A percentile compares a stretch with the other conserved stretches of the same genome.
phyloP scores from a whole-genome alignment of 768 basidiomycete species.

The Neoboletus subvelutipes region DNA sequence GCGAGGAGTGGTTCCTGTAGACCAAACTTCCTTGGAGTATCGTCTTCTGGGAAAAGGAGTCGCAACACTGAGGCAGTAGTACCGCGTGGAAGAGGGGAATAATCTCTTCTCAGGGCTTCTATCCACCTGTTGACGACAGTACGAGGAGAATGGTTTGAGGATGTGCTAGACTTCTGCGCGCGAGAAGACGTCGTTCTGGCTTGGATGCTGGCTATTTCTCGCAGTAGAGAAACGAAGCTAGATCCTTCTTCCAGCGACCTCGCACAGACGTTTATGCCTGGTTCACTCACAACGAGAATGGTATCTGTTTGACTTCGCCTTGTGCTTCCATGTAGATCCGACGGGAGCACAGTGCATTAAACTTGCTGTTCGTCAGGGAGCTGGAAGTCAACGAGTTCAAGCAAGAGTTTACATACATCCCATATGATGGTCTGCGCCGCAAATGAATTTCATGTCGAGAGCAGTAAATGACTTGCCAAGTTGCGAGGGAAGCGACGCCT shows the following conservation, averaged over 20 bases:
- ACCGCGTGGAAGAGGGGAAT: constrained; percentile 48
- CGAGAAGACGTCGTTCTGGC: constrained; percentile 20
- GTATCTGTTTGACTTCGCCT: constrained; percentile 24
- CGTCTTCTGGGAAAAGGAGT: constrained; percentile 84
- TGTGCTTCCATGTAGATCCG: constrained; percentile 14
- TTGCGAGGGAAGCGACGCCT: not conserved
- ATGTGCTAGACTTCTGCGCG: constrained; percentile 1
- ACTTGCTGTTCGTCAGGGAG: not conserved
- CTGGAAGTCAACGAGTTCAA: not conserved
- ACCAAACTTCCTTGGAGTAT: constrained; percentile 65
- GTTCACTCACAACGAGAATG: constrained; percentile 45
- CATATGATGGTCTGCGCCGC: not conserved
- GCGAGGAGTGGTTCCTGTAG: constrained; percentile 67
- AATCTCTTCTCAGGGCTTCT: constrained; percentile 38
- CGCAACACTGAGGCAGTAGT: constrained; percentile 65
- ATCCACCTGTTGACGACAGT: constrained; percentile 48
- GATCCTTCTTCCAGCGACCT: constrained; percentile 2
- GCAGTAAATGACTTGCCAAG: not conserved
- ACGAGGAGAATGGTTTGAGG: constrained; percentile 35
- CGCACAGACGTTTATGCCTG: not conserved
- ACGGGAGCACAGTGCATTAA: not conserved
- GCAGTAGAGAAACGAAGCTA: constrained; percentile 52
- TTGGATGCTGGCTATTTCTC: constrained; percentile 40
- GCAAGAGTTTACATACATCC: not conserved
- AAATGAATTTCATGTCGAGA: no score